Percentiles rank a stretch among this genome's conserved stretches.
These are phyloP conservation scores for Claviceps digitariae DNA, from an alignment of 2,329 filamentous ascomycete species.

Conservation along the genomic window DNA sequence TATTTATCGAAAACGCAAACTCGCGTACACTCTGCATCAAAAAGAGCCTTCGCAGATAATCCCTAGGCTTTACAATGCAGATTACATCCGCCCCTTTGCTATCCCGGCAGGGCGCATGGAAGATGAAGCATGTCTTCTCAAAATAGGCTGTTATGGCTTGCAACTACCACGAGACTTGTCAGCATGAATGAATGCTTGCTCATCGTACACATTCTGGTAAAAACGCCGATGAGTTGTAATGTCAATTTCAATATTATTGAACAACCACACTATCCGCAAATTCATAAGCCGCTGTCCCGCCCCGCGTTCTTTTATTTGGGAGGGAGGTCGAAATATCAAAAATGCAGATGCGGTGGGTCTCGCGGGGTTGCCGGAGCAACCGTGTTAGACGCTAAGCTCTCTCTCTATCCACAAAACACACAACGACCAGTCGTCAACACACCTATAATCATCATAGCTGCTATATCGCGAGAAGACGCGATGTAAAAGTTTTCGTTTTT, in stretches of 20 bases:
- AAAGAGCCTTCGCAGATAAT: neutral
- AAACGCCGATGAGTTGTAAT: neutral
- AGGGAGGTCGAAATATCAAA: neutral
- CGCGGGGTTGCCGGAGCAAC: neutral
- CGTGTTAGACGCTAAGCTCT: neutral
- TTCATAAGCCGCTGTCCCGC: neutral
- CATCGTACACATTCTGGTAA: neutral
- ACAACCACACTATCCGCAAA: neutral
- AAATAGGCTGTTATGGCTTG: too few relatives aligned
- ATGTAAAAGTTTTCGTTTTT: constrained; percentile 11
- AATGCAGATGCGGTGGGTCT: neutral
- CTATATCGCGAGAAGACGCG: constrained; percentile 10
- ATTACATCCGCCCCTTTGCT: neutral
- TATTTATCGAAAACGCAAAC: neutral
- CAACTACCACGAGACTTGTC: too few relatives aligned
- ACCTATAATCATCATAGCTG: neutral
- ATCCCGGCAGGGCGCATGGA: too few relatives aligned
- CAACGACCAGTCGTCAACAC: neutral
- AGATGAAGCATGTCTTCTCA: too few relatives aligned
- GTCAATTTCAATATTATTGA: neutral
- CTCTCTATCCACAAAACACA: constrained; percentile 1
- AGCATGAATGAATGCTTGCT: too few relatives aligned
- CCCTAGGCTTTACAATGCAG: neutral
- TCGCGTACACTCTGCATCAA: too few relatives aligned
- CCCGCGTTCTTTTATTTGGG: neutral